Conservation (phyloP, 202 grass and related monocot genomes). For the Carex sylvatica region DNA sequence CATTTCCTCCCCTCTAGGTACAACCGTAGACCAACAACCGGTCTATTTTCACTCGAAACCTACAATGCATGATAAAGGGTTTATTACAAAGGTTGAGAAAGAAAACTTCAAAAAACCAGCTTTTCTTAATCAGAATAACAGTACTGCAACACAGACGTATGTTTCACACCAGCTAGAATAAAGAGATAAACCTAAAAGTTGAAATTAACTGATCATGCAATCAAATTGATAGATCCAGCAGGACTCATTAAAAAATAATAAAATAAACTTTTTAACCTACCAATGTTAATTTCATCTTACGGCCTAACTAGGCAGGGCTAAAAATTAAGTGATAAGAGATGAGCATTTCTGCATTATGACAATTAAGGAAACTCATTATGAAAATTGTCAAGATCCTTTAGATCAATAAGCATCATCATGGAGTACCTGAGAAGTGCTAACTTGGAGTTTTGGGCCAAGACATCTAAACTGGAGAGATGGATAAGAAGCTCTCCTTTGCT, state of each 20-base stretch:
- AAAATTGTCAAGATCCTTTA: constrained; percentile 9
- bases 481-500: constrained; percentile 80
- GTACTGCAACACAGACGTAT: background rate
- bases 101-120: background rate
- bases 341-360: background rate
- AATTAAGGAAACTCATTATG: background rate
- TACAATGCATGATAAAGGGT: constrained; percentile 16
- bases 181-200: background rate
- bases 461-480: constrained; percentile 93
- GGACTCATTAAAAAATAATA: background rate
- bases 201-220: background rate
- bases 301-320: background rate
- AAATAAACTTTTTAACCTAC: background rate
- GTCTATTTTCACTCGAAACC: constrained; percentile 76
- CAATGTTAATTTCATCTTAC: background rate
- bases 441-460: constrained; percentile 83
- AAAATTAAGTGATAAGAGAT: background rate
- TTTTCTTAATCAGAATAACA: background rate
- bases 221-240: background rate
- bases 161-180: background rate
- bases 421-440: constrained; percentile 84
- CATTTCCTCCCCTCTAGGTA: constrained; percentile 88
- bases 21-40: constrained; percentile 68
- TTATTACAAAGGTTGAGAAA: background rate
- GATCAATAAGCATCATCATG: background rate